Evolutionary conservation across 2,329 filamentous ascomycete species (phyloP), one percentile per base, ranked within the genome.

Genomic region (Colletotrichum limetticola): DNA sequence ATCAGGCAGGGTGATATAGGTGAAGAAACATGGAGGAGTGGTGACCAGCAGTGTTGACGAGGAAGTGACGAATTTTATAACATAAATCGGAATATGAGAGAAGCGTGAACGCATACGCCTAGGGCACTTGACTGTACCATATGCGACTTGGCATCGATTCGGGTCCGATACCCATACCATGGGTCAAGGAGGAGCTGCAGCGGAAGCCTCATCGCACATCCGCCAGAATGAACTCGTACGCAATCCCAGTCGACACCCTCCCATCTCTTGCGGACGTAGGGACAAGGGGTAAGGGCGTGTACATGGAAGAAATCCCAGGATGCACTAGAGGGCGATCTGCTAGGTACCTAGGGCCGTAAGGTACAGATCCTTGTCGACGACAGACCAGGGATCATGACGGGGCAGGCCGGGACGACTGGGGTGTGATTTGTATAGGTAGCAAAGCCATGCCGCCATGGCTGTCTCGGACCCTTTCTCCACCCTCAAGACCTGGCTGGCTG

Each of bases 401-500:
- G 68, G 62, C 61, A 68, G 12, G 68, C 37, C 67, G 71, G 68
- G 68, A 67, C 30, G 53, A 35, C 71, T 53, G 53, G 71, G 67
- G 49, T 37, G 61, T 42, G 30, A 22, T 71, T 66, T 42, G 37
- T 42, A 42, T 42, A 42, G 14, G 37, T 19, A 65, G 61, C 60
- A 58, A 70, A 46, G 70, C 66, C 70, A 70, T 64, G 70, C 37
- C 37, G 19, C 42, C 42, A 49, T 49, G 67, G 22, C 55, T 70
- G 70, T 72, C 66, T 72, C 67, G 70, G 70, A 72, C 70, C 70
- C 66, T 72, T 72, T 72, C 66, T 46, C 70, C 70, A 72, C 66
- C 55, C n/a, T 30, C 60, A 37, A 72, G 42, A 22, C 42, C 42
- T 49, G 19, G 42, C 42, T 49, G 42, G 42, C 42, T 49, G 42